Evolutionary conservation across 495 filamentous ascomycete genomes (phyloP).

Genomic region (Endocarpon pusillum): DNA sequence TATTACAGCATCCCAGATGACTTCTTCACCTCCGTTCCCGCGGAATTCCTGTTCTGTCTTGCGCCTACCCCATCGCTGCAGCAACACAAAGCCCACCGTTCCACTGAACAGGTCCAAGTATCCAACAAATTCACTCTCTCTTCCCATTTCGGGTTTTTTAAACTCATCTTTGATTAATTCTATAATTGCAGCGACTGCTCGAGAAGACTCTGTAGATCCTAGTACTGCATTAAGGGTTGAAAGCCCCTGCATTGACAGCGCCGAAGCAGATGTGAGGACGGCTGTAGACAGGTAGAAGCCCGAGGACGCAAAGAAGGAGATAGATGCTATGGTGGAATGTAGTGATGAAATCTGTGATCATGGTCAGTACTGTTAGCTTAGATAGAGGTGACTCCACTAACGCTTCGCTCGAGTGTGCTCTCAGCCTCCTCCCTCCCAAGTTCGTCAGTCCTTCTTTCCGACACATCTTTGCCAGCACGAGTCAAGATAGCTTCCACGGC

Average conservation of each 20-base stretch:
- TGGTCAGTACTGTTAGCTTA: neutral
- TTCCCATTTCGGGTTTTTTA: slow-evolving; percentile 39
- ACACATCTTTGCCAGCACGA: slow-evolving; percentile 52
- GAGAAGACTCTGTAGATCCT: slow-evolving; percentile 60
- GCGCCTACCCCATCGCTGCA: slow-evolving; percentile 50
- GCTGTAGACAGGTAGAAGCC: slow-evolving; percentile 55
- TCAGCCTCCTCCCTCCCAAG: slow-evolving; percentile 43
- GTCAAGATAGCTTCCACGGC: slow-evolving; percentile 49
- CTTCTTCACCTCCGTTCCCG: slow-evolving; percentile 37
- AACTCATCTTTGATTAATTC: slow-evolving; percentile 58
- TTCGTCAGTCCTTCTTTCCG: slow-evolving; percentile 33
- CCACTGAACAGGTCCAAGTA: slow-evolving; percentile 50
- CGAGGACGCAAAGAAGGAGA: slow-evolving; percentile 49
- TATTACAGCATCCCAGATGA: slow-evolving; percentile 69
- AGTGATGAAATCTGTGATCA: slow-evolving; percentile 32
- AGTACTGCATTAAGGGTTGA: slow-evolving; percentile 56
- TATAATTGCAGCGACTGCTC: slow-evolving; percentile 66
- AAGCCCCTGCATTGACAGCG: slow-evolving; percentile 47
- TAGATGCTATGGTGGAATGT: slow-evolving; percentile 44
- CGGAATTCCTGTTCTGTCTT: slow-evolving; percentile 38
- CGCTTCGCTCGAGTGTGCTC: slow-evolving; percentile 41
- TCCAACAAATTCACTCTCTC: slow-evolving; percentile 42
- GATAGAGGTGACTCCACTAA: slow-evolving; percentile 11
- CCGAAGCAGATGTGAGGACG: slow-evolving; percentile 39
- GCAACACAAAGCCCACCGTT: slow-evolving; percentile 49